A percentile compares a stretch with the other conserved stretches of the same genome.
These are phyloP conservation scores for Rhynchosporium agropyri DNA, from an alignment of 2,329 filamentous ascomycete species.

Conservation along the genomic window DNA sequence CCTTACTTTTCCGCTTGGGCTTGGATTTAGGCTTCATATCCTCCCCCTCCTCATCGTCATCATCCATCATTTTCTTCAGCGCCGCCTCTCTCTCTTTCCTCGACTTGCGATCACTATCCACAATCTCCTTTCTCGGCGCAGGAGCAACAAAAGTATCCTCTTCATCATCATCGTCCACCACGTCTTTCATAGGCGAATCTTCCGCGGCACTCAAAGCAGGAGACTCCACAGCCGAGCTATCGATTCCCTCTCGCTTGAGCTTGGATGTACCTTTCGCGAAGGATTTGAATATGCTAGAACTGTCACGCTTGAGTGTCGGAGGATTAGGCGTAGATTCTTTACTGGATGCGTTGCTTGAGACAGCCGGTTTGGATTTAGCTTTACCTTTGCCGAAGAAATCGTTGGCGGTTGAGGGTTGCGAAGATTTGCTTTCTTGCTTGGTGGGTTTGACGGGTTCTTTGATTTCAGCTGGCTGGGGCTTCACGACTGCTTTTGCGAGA, in stretches of 20 bases:
- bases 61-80: conserved; percentile 76
- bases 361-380: conserved; percentile 32
- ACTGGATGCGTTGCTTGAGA: conserved; percentile 29
- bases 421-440: conserved; percentile 32
- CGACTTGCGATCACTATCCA: conserved; percentile 44
- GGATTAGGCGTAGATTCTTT: conserved; percentile 38
- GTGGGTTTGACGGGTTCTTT: conserved; percentile 26
- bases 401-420: conserved; percentile 40
- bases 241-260: conserved; percentile 47
- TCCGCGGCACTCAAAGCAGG: conserved; percentile 45
- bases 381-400: conserved; percentile 45
- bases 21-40: conserved; percentile 31
- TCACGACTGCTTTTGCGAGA: conserved; percentile 28
- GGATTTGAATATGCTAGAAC: conserved; percentile 72
- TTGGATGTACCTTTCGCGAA: conserved; percentile 74
- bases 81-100: conserved; percentile 67
- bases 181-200: conserved; percentile 57
- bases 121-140: conserved; percentile 42
- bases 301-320: conserved; percentile 57
- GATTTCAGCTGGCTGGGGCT: conserved; percentile 23
- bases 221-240: conserved; percentile 45
- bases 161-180: conserved; percentile 58
- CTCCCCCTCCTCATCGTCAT: conserved; percentile 59
- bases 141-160: conserved; percentile 53
- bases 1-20: conserved; percentile 46